These are phyloP conservation scores for Oryza glumipatula DNA, from an alignment of 176 grass and related monocot species.

Conservation along the genomic window DNA sequence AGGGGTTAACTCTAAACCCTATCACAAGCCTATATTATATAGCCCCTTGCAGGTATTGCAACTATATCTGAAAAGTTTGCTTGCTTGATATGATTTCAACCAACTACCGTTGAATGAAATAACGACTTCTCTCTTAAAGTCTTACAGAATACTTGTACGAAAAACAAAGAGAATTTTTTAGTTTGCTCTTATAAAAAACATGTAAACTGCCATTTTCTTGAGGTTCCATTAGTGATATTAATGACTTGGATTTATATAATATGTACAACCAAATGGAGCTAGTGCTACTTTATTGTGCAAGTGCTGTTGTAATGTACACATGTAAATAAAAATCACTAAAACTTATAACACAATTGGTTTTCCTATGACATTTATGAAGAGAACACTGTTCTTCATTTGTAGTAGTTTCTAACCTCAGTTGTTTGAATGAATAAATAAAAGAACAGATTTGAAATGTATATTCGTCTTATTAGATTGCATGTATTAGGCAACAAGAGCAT, in stretches of 20 bases:
- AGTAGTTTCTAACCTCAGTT: constrained; percentile 19
- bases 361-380: not conserved
- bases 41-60: constrained; percentile 94
- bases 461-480: not conserved
- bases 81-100: constrained; percentile 26
- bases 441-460: not conserved
- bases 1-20: constrained; percentile 95
- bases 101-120: constrained; percentile 21
- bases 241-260: constrained; percentile 5
- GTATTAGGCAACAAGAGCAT: constrained; percentile 5
- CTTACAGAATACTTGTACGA: constrained; percentile 12
- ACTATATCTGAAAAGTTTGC: constrained; percentile 34
- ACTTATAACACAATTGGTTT: not conserved
- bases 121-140: not conserved
- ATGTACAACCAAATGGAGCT: constrained; percentile 6
- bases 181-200: not conserved
- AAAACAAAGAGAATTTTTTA: not conserved
- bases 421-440: not conserved
- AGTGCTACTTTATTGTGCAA: not conserved
- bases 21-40: constrained; percentile 99
- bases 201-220: not conserved
- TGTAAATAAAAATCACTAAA: constrained; percentile 2
- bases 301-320: not conserved
- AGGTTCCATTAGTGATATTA: constrained; percentile 14
- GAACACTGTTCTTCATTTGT: not conserved